phyloP scores from a whole-genome alignment of 495 filamentous ascomycete genomes.

The Hypoxylon perforatum region DNA sequence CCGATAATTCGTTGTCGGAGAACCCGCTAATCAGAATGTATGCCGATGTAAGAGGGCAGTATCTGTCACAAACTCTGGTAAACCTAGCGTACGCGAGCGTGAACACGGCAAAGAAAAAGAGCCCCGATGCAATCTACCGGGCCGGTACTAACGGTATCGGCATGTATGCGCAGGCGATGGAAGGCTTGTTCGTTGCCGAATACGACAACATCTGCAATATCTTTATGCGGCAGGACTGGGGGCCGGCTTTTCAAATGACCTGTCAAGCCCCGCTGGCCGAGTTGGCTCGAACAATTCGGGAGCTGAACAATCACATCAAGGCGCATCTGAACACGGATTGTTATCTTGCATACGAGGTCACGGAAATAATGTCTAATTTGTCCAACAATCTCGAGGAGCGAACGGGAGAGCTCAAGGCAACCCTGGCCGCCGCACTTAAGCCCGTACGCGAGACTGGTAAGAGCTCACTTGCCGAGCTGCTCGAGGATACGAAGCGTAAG shows the following conservation, averaged over 20 bases:
- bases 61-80: constrained; percentile 79
- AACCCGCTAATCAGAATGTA: constrained; percentile 78
- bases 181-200: constrained; percentile 85
- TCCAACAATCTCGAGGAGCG: constrained; percentile 81
- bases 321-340: constrained; percentile 90
- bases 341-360: constrained; percentile 94
- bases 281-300: constrained; percentile 84
- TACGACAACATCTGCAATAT: constrained; percentile 87
- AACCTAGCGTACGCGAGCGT: constrained; percentile 90
- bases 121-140: constrained; percentile 82
- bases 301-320: constrained; percentile 90
- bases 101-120: constrained; percentile 85
- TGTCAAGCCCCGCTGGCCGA: constrained; percentile 80
- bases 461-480: constrained; percentile 80
- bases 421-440: constrained; percentile 84
- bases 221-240: constrained; percentile 87
- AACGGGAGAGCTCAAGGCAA: constrained; percentile 85
- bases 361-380: constrained; percentile 86
- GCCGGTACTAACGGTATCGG: constrained; percentile 94
- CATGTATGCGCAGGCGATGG: constrained; percentile 86
- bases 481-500: constrained; percentile 85
- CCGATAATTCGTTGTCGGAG: constrained; percentile 66
- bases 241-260: constrained; percentile 77
- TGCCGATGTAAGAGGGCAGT: constrained; percentile 84
- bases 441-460: constrained; percentile 94